Evolutionary conservation across 2,329 filamentous ascomycete species (phyloP).

Genomic region (Clonostachys chloroleuca): DNA sequence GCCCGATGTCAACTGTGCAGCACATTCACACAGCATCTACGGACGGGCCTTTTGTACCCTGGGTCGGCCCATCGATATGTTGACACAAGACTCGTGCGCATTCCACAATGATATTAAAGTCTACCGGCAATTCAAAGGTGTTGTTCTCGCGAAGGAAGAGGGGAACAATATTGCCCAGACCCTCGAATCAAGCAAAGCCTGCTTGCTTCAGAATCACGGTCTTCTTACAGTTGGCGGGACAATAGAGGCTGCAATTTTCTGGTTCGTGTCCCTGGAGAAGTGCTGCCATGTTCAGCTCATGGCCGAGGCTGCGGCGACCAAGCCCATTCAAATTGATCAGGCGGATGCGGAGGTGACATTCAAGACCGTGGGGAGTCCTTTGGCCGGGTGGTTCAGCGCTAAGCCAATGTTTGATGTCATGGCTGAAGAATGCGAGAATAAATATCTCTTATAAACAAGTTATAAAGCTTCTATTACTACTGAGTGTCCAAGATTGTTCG

Average conservation of each 20-base stretch:
- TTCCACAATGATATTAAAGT: conserved; percentile 48
- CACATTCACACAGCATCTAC: conserved; percentile 50
- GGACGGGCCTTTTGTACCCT: conserved; percentile 56
- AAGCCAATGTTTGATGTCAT: conserved; percentile 6
- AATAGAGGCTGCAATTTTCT: conserved; percentile 62
- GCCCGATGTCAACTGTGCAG: conserved; percentile 48
- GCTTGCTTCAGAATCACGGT: conserved; percentile 62
- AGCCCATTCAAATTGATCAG: conserved; percentile 21
- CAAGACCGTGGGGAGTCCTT: conserved; percentile 56
- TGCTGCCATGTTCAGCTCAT: conserved; percentile 24
- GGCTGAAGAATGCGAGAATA: background rate
- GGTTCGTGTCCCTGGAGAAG: conserved; percentile 43
- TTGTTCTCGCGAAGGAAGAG: conserved; percentile 57
- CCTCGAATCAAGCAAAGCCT: conserved; percentile 46
- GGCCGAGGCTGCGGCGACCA: conserved; percentile 17
- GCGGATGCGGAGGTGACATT: conserved; percentile 53
- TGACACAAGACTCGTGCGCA: conserved; percentile 58
- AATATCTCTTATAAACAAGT: too few relatives aligned
- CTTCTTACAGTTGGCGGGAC: conserved; percentile 58
- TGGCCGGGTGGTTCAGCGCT: conserved; percentile 64
- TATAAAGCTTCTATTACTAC: too few relatives aligned
- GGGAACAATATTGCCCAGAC: conserved; percentile 52
- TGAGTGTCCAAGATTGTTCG: too few relatives aligned
- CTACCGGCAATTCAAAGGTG: conserved; percentile 45
- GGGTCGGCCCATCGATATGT: conserved; percentile 59